These are phyloP conservation scores for Coelastrella sp. DNA, from an alignment of 139 green algal species.

Conservation along the genomic window DNA sequence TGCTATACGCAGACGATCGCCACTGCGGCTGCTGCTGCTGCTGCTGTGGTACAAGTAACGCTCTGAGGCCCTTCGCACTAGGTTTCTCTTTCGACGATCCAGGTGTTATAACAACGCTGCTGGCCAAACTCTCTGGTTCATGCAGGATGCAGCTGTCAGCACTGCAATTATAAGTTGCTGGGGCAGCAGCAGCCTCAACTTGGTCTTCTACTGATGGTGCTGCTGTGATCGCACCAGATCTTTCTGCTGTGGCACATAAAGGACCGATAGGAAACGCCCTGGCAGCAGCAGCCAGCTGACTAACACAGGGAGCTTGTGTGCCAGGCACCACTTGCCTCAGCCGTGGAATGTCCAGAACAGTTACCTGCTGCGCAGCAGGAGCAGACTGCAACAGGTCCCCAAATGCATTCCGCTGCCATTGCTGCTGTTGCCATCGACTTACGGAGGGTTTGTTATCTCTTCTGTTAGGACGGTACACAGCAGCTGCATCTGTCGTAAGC, in stretches of 20 bases:
- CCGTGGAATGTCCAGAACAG: conserved; percentile 5
- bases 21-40: too few relatives aligned
- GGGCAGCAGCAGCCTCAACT: neutral
- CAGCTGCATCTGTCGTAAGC: neutral
- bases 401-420: conserved; percentile 20
- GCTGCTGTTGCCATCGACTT: conserved; percentile 34
- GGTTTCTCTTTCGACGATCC: neutral
- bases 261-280: conserved; percentile 13
- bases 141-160: neutral
- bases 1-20: too few relatives aligned
- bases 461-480: neutral
- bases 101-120: neutral
- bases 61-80: neutral
- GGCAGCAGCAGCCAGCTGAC: conserved; percentile 37
- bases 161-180: neutral
- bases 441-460: neutral
- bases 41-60: neutral
- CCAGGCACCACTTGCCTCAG: conserved; percentile 40
- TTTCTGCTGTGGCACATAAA: neutral
- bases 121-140: neutral
- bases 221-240: neutral
- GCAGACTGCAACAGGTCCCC: conserved; percentile 24
- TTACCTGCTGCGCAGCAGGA: neutral
- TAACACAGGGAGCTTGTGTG: conserved; percentile 18
- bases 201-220: neutral